Conservation (phyloP, 306 rosid genomes). For the Dicorynia guianensis region DNA sequence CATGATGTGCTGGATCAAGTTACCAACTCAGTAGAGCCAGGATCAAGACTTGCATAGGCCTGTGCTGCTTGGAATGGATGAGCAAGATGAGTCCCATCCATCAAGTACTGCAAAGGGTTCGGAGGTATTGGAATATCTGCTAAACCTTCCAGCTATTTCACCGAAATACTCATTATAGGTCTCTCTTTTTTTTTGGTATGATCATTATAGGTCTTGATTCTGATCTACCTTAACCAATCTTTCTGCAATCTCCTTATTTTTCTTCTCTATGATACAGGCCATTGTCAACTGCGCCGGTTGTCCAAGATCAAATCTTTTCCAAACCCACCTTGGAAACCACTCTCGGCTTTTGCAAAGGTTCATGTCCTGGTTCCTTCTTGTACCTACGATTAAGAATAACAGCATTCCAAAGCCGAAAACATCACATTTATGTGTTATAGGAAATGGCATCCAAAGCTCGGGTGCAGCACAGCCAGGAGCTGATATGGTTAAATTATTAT, state of each 20-base stretch:
- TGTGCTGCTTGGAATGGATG: conserved; percentile 9
- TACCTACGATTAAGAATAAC: conserved; percentile 56
- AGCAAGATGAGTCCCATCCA: neutral
- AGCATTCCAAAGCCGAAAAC: conserved; percentile 67
- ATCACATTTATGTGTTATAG: conserved; percentile 58
- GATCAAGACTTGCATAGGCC: neutral
- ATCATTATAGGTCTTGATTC: no score
- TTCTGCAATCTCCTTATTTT: conserved; percentile 40
- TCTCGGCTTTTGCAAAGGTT: conserved; percentile 44
- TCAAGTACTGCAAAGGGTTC: conserved; percentile 52
- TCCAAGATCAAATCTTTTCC: conserved; percentile 45
- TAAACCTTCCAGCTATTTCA: conserved; percentile 66
- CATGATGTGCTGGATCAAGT: conserved; percentile 19
- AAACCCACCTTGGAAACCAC: conserved; percentile 60
- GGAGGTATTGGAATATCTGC: conserved; percentile 47
- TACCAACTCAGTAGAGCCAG: conserved; percentile 23
- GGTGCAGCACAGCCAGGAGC: conserved; percentile 66
- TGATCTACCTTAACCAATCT: conserved; percentile 54
- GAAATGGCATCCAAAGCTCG: conserved; percentile 61
- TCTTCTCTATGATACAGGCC: conserved; percentile 49
- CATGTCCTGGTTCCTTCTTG: conserved; percentile 49
- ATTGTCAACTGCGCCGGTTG: conserved; percentile 27
- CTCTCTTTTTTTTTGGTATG: no score
- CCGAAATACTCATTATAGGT: conserved; percentile 59
- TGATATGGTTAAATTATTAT: conserved; percentile 50